phyloP scores from a whole-genome alignment of 2,329 filamentous ascomycete genomes.

The Diplodia scrobiculata region DNA sequence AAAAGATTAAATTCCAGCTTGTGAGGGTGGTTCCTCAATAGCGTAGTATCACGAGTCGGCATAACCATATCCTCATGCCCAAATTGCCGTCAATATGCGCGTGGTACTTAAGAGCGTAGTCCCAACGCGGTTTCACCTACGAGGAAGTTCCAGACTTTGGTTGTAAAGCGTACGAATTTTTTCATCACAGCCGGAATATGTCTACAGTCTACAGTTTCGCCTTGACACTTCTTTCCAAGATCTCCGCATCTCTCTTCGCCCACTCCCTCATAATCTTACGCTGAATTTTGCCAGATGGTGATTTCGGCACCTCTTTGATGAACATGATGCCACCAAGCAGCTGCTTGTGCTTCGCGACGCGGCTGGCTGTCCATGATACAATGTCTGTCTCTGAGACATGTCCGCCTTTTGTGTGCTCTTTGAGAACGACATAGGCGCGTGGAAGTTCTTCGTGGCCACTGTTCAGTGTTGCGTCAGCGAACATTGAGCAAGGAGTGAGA shows the following conservation, averaged over 20 bases:
- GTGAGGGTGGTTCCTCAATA: neutral
- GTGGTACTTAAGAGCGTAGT: too few relatives aligned
- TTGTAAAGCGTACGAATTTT: neutral
- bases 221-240: neutral
- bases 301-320: slow-evolving; percentile 42
- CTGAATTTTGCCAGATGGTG: slow-evolving; percentile 42
- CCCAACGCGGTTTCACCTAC: neutral
- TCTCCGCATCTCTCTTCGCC: slow-evolving; percentile 37
- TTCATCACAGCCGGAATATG: neutral
- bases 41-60: neutral
- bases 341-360: slow-evolving; percentile 48
- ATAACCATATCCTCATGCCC: too few relatives aligned
- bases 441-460: slow-evolving; percentile 40
- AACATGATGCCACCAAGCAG: slow-evolving; percentile 44
- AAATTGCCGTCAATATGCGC: too few relatives aligned
- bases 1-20: neutral
- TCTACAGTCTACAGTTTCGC: neutral
- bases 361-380: slow-evolving; percentile 41
- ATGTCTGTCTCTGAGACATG: slow-evolving; percentile 43
- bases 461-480: neutral
- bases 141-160: neutral
- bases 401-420: slow-evolving; percentile 34
- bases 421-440: slow-evolving; percentile 41
- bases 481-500: neutral
- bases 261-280: slow-evolving; percentile 40